Evolutionary conservation across 345 rosid species (phyloP), one percentile per base, ranked within the genome.

Genomic region (Geranium brycei): DNA sequence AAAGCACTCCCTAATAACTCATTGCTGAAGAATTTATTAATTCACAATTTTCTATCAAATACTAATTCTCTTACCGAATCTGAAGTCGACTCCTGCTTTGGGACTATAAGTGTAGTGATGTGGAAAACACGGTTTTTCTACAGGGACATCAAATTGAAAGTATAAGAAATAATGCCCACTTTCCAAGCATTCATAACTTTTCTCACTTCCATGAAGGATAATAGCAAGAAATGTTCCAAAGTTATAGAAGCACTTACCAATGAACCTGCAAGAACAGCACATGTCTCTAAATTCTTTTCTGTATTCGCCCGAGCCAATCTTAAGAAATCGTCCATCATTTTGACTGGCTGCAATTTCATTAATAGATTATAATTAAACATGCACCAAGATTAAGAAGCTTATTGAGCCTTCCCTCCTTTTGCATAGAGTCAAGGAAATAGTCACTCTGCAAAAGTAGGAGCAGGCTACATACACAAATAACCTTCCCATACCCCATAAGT

Each of bases 71-170:
- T 35, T 88, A 90, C 99, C 73, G 88, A 82, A 88, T 93, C 99
- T 57, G 97, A 88, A 63, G 99, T 93, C 38, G 97, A 84, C 76
- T 93, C 97, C 76, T 93, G 99, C 89, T 93, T 93, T 57, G 97
- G 99, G 68, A 93, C 74, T 67, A 90, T 90, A 71, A 93, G 99
- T 3, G 87, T 85, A 19, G 95, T 93, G 69, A 93, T 86, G 62
- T 93, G 91, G 77, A 93, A 93, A 59, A 87, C 91, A 81, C 85
- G 88, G 79, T 93, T 88, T 88, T 87, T 90, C 99, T 93, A 60
- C 78, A 70, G 57, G 53, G 62, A 63, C 31, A 28, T 17, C 19
- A 67, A 66, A 41, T 15, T 16, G 56, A 66, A 66, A 17, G 2
- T 19, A 23, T 67, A 47, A 79, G 59, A 19, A 72, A 72, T 35